Evolutionary conservation across 768 basidiomycete species (phyloP), one percentile per base, ranked within the genome.

Genomic region (Hypholoma fasciculare): DNA sequence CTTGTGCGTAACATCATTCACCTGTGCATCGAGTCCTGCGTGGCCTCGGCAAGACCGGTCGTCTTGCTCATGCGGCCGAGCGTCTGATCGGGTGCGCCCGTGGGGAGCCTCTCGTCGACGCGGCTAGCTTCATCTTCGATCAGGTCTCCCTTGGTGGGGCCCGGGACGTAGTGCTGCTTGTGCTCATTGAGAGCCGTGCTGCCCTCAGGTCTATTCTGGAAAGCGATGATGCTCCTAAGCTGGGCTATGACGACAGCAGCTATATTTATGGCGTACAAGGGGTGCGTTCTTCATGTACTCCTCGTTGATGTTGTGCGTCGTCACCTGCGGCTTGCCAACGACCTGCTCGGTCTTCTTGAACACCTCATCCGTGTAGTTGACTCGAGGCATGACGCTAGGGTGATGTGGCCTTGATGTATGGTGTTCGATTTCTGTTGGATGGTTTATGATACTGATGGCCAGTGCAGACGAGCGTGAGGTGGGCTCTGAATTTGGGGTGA

Each of bases 341-440:
- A 66, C 60, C 36, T 61, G 61, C 19, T 65, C 61, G 44, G 60
- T 48, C 60, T 68, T 65, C 50, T 66, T 70, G 57, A 66, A 69
- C 11, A 50, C 52, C 48, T 66, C 61, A 44, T 69, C 66, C 14
- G 65, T 59, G 49, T 60, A 19, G 56, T 36, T 59, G 20, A 61
- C 51, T 20, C 61, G 61, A 11, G 69, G 67, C 67, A 70, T 70
- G 40, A 6, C 13, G 30, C 9, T 34, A 9, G 40, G 17, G 13
- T 17, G 13, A 42, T 14, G 40, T 42, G 11, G 40, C 40, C 17
- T 14, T 14, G 40, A 42, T 14, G 1, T 14, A 3, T 14, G 13
- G 13, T 16, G 17, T 17, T 16, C 3, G 13, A 42, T 42, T 14
- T 42, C 5, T 14, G 40, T 16, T 14, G 40, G 13, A 17, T 16